These are phyloP conservation scores for Salvia sclarea DNA, from an alignment of 305 asterid species.

Conservation along the genomic window DNA sequence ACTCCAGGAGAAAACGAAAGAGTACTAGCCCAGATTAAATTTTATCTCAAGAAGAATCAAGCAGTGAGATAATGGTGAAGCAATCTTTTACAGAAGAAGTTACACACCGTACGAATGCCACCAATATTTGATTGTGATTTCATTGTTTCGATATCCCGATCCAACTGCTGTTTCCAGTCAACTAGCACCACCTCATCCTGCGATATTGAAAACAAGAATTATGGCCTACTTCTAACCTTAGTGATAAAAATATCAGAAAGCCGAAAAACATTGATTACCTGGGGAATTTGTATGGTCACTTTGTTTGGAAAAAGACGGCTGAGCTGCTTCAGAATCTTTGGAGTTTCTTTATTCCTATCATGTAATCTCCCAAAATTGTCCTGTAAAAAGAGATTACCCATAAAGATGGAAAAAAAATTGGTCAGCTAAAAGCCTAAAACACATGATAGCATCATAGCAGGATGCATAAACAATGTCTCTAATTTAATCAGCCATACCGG, in stretches of 20 bases:
- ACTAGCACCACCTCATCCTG: slow-evolving; percentile 77
- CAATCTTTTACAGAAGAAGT: slow-evolving; percentile 13
- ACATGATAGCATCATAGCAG: slow-evolving; percentile 1
- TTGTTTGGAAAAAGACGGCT: slow-evolving; percentile 91
- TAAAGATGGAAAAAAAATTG: not conserved
- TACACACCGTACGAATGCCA: slow-evolving; percentile 72
- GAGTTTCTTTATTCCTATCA: slow-evolving; percentile 83
- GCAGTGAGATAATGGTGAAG: slow-evolving; percentile 4
- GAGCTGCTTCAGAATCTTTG: slow-evolving; percentile 81
- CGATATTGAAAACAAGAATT: slow-evolving; percentile 22
- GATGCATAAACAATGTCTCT: slow-evolving; percentile 1
- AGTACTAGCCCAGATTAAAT: slow-evolving; percentile 6
- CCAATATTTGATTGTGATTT: slow-evolving; percentile 73
- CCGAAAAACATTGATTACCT: slow-evolving; percentile 49
- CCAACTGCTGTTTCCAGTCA: slow-evolving; percentile 89
- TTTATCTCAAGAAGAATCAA: slow-evolving; percentile 2
- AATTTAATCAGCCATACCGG: slow-evolving; percentile 51
- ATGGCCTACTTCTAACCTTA: slow-evolving; percentile 14
- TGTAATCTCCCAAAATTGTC: slow-evolving; percentile 73
- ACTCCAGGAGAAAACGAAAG: not conserved
- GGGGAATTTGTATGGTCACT: slow-evolving; percentile 82
- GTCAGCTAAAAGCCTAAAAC: not conserved
- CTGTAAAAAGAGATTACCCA: slow-evolving; percentile 38
- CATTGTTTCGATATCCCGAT: slow-evolving; percentile 78
- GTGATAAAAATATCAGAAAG: slow-evolving; percentile 12